Base-by-base conservation (phyloP, 2,329 filamentous ascomycete species). In the Colletotrichum australisinense region DNA sequence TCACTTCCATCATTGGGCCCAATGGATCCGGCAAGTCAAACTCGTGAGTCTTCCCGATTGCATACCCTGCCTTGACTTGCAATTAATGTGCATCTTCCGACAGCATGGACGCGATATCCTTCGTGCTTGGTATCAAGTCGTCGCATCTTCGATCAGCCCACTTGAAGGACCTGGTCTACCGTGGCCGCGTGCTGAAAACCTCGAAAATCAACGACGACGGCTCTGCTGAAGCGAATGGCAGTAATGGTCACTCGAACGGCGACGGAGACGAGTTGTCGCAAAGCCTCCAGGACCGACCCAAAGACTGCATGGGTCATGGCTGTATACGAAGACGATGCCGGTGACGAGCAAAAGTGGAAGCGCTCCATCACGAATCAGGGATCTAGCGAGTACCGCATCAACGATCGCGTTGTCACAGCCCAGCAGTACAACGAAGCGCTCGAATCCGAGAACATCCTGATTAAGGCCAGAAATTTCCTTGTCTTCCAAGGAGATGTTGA, bases 11-110 rank as follows among this genome's bases (percentile, higher is more conserved):
- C 80, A 98, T 99, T 80, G 97, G 97, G 6, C 97, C 97, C 82
- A 99, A 99, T 95, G 97, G 97, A 87, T 98, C 97, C 46, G 97
- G 97, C 76, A 99, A 99, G 84, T 99, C 97, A 24, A 99, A 99
- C 83, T 98, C 95, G 94, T 96, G 85, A 81, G 92, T 76, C 57
- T 28, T 42, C 24, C 42, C 58, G 24, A 3, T 32, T 24, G 46
- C 59, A 53, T 32, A 59, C 28, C 46, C 30, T 73, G 71, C 59
- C 38, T 30, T 8, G 16, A 38, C 26, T n/a, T 2, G n/a, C 19
- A 28, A 76, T 78, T 80, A 65, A 82, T 74, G 26, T 53, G n/a
- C 4, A 14, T 22, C 57, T 38, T 30, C 60, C 24, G 76, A 26
- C 79, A 97, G 94, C 73, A 99, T 99, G 97, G 97, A 99, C 83